These are phyloP conservation scores for Endothia cerciana DNA, from an alignment of 2,329 filamentous ascomycete genomes.

Conservation along the genomic window DNA sequence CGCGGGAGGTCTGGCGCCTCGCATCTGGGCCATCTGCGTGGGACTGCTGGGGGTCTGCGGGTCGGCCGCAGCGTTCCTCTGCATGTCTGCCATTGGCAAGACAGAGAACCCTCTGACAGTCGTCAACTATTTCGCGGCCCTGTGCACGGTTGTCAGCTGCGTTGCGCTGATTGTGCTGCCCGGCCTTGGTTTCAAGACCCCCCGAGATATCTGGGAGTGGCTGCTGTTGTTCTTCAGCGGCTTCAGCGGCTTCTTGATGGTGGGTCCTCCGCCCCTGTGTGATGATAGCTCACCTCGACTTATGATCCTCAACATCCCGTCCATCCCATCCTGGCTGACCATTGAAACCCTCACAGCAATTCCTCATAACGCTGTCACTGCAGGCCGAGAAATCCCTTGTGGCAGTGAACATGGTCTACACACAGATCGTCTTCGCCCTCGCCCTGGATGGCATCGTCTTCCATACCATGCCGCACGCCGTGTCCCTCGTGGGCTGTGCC, in stretches of 20 bases:
- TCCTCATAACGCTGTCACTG: constrained; percentile 18
- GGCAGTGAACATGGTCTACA: constrained; percentile 22
- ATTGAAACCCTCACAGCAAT: constrained; percentile 8
- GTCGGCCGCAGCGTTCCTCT: constrained; percentile 17
- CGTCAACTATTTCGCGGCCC: constrained; percentile 19
- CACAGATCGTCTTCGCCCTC: constrained; percentile 17
- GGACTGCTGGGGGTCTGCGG: constrained; percentile 17
- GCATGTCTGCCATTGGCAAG: constrained; percentile 21
- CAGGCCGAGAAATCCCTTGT: constrained; percentile 18
- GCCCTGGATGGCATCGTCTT: constrained; percentile 16
- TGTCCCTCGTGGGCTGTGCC: constrained; percentile 11
- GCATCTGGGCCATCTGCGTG: constrained; percentile 13
- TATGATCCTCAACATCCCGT: not conserved
- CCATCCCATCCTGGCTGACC: not conserved
- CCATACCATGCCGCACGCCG: constrained; percentile 14
- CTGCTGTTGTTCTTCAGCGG: constrained; percentile 16
- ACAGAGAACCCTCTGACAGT: constrained; percentile 13
- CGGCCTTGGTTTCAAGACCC: constrained; percentile 6
- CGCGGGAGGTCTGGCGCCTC: not conserved
- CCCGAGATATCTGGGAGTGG: constrained; percentile 16
- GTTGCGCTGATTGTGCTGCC: constrained; percentile 11
- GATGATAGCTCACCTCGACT: too few species aligned
- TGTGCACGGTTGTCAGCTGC: constrained; percentile 15
- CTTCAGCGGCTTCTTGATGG: constrained; percentile 20
- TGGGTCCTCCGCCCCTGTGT: not conserved